Evolutionary conservation across 148 eudicot genomes (phyloP), one percentile per base, ranked within the genome.

Genomic region (Rhododendron ovatum): DNA sequence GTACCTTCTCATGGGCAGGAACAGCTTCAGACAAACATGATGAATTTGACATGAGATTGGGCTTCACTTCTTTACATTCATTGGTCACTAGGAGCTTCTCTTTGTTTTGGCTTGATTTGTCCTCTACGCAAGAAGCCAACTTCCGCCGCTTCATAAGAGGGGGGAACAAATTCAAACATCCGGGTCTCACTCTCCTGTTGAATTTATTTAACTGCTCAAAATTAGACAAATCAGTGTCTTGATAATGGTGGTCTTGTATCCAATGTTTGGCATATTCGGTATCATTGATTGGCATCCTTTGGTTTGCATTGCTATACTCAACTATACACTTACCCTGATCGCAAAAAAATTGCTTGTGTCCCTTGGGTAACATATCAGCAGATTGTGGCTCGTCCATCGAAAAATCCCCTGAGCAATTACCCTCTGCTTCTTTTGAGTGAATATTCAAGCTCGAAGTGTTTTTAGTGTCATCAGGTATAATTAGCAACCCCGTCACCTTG

Each of bases 381-480:
- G 82, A 80, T 18, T 48, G 37, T 13, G 82, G 20, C 41, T 78
- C 33, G 30, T 33, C 53, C n/a, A 47, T 51, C 47, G 45, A 78
- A 55, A 55, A 55, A 24, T 57, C 51, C 50, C 8, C 18, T 0
- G 51, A 51, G 48, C 35, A 74, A 55, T 28, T 65, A 9, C 30
- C 55, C 22, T 86, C 87, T 26, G 78, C 33, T 79, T 83, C 87
- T 41, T 75, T 84, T 59, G 76, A 77, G n/a, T 63, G 71, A 83
- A 28, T 50, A 15, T 13, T 47, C 59, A 39, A 24, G 24, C 26
- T 12, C 18, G 37, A 82, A 33, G 77, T 67, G 53, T 82, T 78
- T 65, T 87, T 83, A 67, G 87, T 79, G 74, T 93, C 92, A 87
- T 15, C 82, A 45, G 95, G 93, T 75, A 91, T 87, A 84, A 82